Base-by-base conservation (phyloP, 352 stramenopile species). In the Phytophthora brassicae region DNA sequence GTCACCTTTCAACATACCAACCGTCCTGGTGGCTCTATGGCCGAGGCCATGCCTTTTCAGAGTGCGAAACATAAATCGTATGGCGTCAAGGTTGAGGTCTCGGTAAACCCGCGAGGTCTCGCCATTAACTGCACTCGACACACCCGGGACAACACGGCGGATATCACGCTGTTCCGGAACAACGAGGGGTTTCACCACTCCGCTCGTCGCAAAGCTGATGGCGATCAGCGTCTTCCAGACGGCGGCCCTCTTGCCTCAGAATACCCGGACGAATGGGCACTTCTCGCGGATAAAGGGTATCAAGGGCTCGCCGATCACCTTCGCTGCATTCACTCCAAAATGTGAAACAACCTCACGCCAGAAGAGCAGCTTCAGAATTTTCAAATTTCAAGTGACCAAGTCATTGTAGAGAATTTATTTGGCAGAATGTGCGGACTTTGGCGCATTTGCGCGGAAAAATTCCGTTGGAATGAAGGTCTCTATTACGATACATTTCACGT, bases 1-100 rank as follows among this genome's bases (percentile, higher is more conserved):
- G 46, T 43, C 17, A 54, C 29, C 0, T 54, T 54, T n/a, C 29
- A 54, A 20, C 29, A 54, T 4, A 31, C 28, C 8, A 54, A 43
- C 19, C 6, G 46, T 9, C 46, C 46, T 0, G 29, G 17, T 13
- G 46, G 46, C 4, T 31, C 28, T 1, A 54, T 43, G 46, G 46
- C 46, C 4, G 29, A 54, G 19, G 29, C 3, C 8, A 43, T 54
- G 46, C 46, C 28, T 54, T 43, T 31, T 54, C n/a, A 20, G 17
- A 54, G 31, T 20, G 29, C 28, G 0, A 54, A 43, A 6, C 46
- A 42, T 17, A 53, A 53, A 11, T 7, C 41, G 24, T 26, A 53
- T 13, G 29, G 29, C 14, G 6, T 53, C 13, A 53, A 29, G 1
- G 28, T 53, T 9, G 28, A 53, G 11, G 45, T 53, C 2, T 53